Base-by-base conservation (phyloP, 2,329 filamentous ascomycete genomes). In the Ceratocystis lukuohia region DNA sequence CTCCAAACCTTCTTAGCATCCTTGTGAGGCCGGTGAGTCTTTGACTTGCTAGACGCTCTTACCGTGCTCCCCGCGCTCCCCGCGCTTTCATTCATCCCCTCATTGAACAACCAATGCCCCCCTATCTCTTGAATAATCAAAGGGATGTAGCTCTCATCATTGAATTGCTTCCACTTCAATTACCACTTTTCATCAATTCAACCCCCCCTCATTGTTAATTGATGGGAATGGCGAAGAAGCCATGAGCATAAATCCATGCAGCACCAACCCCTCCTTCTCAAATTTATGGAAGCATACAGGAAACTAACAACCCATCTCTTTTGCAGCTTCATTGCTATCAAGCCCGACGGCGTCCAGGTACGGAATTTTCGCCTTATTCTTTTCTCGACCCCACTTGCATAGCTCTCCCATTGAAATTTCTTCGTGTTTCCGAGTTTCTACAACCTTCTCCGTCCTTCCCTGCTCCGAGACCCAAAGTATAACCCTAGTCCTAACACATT, bases 301-400 rank as follows among this genome's bases (percentile, higher is more conserved):
- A 30, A 33, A 12, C 64, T 67, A 65, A 66, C 59, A 63, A 61
- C 44, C 5, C 22, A 25, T 63, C 30, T 48, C 56, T 41, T 41
- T 12, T 12, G 22, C 75, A 97, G 93, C 83, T 97, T 97, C 89
- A 97, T 97, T 85, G 94, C 94, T 78, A 91, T 99, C 86, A 99
- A 99, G 91, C 94, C 93, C 74, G 94, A 97, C 82, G 94, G 94
- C 79, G 94, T 97, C 82, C 94, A 96, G 88, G 91, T 96, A 87
- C 73, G 80, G 69, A 48, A 57, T 63, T 33, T 46, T 46, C n/a
- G n/a, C 28, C 37, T 15, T 41, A 4, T n/a, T 25, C 5, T 67
- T 63, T 37, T 22, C 61, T 41, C 37, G 6, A 28, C 8, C 20
- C 62, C 20, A 66, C 30, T 20, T 30, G 8, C 5, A 20, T 15